These are phyloP conservation scores for Elsinoe australis DNA, from an alignment of 2,329 filamentous ascomycete species.

Conservation along the genomic window DNA sequence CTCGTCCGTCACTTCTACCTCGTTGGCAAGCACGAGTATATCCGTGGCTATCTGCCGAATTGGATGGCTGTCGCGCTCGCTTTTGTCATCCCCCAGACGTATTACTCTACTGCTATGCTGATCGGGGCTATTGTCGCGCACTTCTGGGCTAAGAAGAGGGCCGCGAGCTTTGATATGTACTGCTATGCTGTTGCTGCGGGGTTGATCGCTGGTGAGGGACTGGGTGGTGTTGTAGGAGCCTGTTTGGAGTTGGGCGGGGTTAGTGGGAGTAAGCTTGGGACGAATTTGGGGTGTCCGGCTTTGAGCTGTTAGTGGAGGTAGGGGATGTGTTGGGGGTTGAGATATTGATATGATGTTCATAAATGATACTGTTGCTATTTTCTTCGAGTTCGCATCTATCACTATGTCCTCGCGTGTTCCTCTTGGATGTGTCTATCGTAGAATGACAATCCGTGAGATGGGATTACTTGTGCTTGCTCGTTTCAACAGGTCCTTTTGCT, in stretches of 20 bases:
- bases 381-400: too few relatives aligned
- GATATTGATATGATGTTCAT: too few relatives aligned
- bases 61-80: slow-evolving; percentile 52
- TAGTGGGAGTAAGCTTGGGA: slow-evolving; percentile 33
- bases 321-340: too few relatives aligned
- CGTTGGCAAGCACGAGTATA: slow-evolving; percentile 43
- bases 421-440: too few relatives aligned
- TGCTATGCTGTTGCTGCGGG: slow-evolving; percentile 51
- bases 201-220: slow-evolving; percentile 53
- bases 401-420: too few relatives aligned
- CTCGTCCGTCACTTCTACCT: slow-evolving; percentile 45
- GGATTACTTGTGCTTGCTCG: too few relatives aligned
- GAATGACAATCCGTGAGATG: too few relatives aligned
- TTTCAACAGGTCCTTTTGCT: too few relatives aligned
- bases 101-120: slow-evolving; percentile 49
- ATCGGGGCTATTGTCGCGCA: slow-evolving; percentile 46
- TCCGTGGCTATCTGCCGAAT: slow-evolving; percentile 48
- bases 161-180: slow-evolving; percentile 43
- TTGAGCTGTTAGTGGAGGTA: slow-evolving; percentile 17
- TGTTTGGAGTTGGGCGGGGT: slow-evolving; percentile 36
- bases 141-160: slow-evolving; percentile 46
- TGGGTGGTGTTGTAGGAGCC: slow-evolving; percentile 52
- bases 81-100: slow-evolving; percentile 48
- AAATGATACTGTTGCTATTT: neutral
- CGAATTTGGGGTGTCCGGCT: slow-evolving; percentile 33